Evolutionary conservation across 1,139 yeast species (phyloP), one percentile per base, ranked within the genome.

Genomic region (Sugiyamaella xylanicola): DNA sequence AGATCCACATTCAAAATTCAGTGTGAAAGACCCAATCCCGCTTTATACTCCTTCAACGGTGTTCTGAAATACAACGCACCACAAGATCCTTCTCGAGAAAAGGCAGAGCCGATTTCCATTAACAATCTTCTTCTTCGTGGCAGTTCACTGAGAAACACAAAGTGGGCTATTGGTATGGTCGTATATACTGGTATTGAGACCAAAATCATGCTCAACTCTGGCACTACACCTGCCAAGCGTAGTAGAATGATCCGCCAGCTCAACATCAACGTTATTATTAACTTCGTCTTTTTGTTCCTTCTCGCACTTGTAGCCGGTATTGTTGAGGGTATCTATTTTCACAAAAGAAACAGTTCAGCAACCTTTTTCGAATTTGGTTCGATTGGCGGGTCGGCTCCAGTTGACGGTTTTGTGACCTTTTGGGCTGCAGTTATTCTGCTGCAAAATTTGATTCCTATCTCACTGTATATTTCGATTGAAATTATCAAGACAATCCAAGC

Each of bases 401-500:
- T 82, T 13, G 89, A 87, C 67, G 98, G 97, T 65, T 74, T 88
- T 39, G 82, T 93, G 57, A 82, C 92, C 0, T 93, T 93, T 72
- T 90, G 90, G 74, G 98, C 95, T 20, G 86, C 93, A 1, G 79
- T 91, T 65, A 91, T 91, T 67, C 78, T 91, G 57, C 90, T 89
- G 68, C 97, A 90, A 72, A 82, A 95, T 0, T 79, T 92, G 76
- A 95, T 92, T 56, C 98, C 98, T 1, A 91, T 92, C 65, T 91
- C 97, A 0, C 80, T 92, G 62, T 92, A 90, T 71, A 89, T 92
- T 62, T 88, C 97, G 52, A 86, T 92, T 66, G 98, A 92, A 74
- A 90, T 92, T 65, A 87, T 92, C 71, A 92, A 91, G 68, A 89
- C 97, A 1, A 82, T 87, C 2, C 98, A 92, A 67, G 97, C 97